These are phyloP conservation scores for Trichoderma polysporum DNA, from an alignment of 2,329 filamentous ascomycete genomes.

Conservation along the genomic window DNA sequence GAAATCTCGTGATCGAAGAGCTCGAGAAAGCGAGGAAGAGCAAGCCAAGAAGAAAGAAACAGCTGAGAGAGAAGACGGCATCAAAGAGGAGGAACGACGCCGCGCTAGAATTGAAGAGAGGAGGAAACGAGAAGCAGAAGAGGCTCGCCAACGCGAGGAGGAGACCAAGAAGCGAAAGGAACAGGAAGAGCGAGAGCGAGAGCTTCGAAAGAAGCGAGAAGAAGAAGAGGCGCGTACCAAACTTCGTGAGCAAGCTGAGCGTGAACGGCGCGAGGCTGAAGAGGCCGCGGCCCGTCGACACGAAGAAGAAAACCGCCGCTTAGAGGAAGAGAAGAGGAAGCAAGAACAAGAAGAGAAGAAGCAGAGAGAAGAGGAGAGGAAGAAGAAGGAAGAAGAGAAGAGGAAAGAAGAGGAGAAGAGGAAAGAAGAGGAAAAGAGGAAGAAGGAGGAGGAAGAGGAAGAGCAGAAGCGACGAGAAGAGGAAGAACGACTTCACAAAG, in stretches of 20 bases:
- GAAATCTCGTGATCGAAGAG: constrained; percentile 35
- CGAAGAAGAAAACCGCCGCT: constrained; percentile 37
- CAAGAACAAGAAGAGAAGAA: constrained; percentile 37
- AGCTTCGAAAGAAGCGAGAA: constrained; percentile 38
- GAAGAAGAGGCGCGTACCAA: constrained; percentile 38
- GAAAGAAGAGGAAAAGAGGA: constrained; percentile 34
- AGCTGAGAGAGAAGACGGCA: constrained; percentile 38
- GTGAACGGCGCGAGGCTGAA: constrained; percentile 38
- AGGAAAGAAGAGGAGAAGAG: constrained; percentile 40
- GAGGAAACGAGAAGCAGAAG: constrained; percentile 36
- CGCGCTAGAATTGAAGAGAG: constrained; percentile 39
- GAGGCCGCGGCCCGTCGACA: constrained; percentile 39
- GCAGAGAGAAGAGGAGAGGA: constrained; percentile 39
- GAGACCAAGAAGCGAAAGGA: constrained; percentile 36
- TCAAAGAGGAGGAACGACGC: constrained; percentile 32
- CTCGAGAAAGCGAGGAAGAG: constrained; percentile 38
- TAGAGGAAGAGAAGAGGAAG: constrained; percentile 42
- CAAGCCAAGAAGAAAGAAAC: constrained; percentile 33
- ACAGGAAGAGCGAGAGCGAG: constrained; percentile 34
- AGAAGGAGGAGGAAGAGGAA: constrained; percentile 35
- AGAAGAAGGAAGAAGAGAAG: constrained; percentile 35
- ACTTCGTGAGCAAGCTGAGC: constrained; percentile 38
- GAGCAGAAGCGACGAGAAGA: constrained; percentile 43
- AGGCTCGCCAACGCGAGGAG: constrained; percentile 33
- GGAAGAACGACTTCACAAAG: constrained; percentile 46